Base-by-base conservation (phyloP, 2,329 filamentous ascomycete genomes). In the Hypoxylon sp. region DNA sequence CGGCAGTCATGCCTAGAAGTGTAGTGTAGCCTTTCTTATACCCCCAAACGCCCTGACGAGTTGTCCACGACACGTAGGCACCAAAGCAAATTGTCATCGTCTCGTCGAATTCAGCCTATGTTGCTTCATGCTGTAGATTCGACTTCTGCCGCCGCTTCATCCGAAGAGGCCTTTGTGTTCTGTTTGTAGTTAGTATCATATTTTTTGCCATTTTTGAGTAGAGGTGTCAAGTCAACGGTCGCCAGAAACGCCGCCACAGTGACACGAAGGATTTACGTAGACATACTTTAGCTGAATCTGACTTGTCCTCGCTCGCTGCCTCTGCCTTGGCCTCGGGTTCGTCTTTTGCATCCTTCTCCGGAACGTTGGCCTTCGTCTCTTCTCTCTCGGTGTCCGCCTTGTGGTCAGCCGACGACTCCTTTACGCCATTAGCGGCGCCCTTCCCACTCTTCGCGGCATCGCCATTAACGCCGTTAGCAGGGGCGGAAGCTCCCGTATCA, bases 381-480 rank as follows among this genome's bases (percentile, higher is more conserved):
- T 75, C 72, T 60, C 79, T 76, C 61, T 78, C 76, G 4, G 71
- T 24, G 50, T 69, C 73, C 26, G 38, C 70, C 69, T 74, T 75
- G 30, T 65, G 55, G 46, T 75, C 72, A 33, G 74, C 66, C 50
- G 75, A 72, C 24, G 67, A 30, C 42, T 72, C 71, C 61, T 77
- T 76, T 45, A 70, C 62, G 60, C 72, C 73, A 53, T 79, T 78
- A 74, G 71, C 74, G 9, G 72, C 69, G 55, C 78, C 76, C 62
- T 79, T 78, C 6, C 72, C 71, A 12, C 70, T 68, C 38, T 76
- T 76, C 3, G 73, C 48, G 18, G 68, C 32, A 40, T 62, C 53
- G 62, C 84, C 82, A 33, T 86, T 86, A 2, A 85, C 80, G 18
- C 82, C 82, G 65, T 85, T 84, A 6, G 81, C 73, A 30, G 77